A percentile compares a stretch with the other conserved stretches of the same genome.
Evolutionary conservation across 768 basidiomycete genomes (phyloP).

Genomic region (Dentipellis sp.): DNA sequence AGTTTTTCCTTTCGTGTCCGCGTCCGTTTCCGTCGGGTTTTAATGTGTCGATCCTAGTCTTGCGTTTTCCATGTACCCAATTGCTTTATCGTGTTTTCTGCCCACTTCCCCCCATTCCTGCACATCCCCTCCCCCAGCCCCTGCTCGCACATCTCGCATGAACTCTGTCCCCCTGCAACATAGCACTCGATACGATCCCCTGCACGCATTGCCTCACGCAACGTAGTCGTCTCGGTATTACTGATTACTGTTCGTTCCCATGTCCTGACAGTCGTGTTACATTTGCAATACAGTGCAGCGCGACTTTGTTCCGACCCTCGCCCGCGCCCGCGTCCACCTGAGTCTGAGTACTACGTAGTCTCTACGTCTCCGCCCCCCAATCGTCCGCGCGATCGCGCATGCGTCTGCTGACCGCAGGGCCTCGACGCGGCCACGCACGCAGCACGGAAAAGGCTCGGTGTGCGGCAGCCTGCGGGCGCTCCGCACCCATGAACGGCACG

Average conservation of each 20-base stretch:
- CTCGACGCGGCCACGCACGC: too few relatives aligned
- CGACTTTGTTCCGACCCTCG: background rate
- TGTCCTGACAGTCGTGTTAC: background rate
- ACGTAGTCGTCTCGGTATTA: background rate
- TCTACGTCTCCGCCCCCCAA: too few relatives aligned
- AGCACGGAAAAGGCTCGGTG: too few relatives aligned
- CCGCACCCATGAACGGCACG: too few relatives aligned
- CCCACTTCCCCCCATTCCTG: background rate
- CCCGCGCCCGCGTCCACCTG: background rate
- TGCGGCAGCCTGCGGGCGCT: too few relatives aligned
- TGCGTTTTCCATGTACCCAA: background rate
- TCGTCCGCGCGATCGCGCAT: too few relatives aligned
- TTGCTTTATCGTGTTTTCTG: background rate
- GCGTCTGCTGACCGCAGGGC: too few relatives aligned
- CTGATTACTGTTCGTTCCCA: background rate
- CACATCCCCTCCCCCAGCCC: background rate
- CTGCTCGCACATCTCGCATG: background rate
- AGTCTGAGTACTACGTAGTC: too few relatives aligned
- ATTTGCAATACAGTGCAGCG: background rate
- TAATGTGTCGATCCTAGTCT: background rate
- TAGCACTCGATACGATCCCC: background rate
- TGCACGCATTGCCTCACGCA: background rate
- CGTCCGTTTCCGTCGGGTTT: slow-evolving; percentile 1
- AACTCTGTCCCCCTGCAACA: background rate
- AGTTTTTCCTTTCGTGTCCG: background rate